phyloP scores from a whole-genome alignment of 2,329 filamentous ascomycete genomes.

The Beauveria brongniartii region DNA sequence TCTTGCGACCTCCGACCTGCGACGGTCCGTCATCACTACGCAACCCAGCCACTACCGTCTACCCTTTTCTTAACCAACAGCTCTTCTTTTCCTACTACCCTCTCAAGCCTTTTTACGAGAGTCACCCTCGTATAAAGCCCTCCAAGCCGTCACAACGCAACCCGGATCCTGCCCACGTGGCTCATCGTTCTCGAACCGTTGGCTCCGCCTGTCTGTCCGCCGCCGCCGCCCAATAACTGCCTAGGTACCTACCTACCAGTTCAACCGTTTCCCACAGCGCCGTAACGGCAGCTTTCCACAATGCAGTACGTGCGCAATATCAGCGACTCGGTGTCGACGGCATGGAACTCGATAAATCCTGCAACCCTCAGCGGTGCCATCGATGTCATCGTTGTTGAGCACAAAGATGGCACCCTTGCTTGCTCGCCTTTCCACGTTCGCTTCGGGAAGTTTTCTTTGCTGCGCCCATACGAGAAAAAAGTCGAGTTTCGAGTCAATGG shows the following conservation, averaged over 20 bases:
- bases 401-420: constrained; percentile 78
- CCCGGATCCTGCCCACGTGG: not conserved
- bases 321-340: constrained; percentile 91
- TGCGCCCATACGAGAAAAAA: constrained; percentile 96
- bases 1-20: not conserved
- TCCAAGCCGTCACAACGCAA: not conserved
- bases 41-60: not conserved
- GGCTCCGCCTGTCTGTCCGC: not conserved
- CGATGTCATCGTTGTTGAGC: constrained; percentile 96
- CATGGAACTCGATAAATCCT: constrained; percentile 99
- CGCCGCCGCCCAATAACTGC: not conserved
- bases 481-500: constrained; percentile 97
- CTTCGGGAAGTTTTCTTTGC: constrained; percentile 94
- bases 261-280: not conserved
- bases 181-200: not conserved
- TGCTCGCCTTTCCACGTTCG: constrained; percentile 98
- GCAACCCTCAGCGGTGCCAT: constrained; percentile 95
- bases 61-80: not conserved
- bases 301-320: constrained; percentile 99
- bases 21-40: constrained; percentile 5
- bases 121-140: too few species aligned
- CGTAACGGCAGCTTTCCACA: constrained; percentile 17
- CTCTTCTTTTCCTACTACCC: not conserved
- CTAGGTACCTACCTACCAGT: not conserved
- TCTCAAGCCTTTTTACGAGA: not conserved